Base-by-base conservation (phyloP, 805 yeast genomes). In the Wickerhamiella kurtzmanii region DNA sequence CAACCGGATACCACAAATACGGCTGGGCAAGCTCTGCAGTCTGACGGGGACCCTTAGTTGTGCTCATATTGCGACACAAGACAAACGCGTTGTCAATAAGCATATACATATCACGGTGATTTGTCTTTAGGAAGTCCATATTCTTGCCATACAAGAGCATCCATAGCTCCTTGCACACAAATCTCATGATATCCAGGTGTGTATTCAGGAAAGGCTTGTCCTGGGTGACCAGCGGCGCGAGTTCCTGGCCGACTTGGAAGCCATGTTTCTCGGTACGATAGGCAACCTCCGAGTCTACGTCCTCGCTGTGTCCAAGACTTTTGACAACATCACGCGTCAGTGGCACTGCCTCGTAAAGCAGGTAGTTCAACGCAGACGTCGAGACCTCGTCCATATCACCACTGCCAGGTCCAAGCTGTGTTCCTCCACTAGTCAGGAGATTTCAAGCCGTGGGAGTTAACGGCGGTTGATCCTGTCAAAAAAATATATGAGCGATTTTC, bases 121-220 rank as follows among this genome's bases (percentile, higher is more conserved):
- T 92, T 1, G 98, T 92, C 51, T 94, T 75, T 49, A 92, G 70
- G 55, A 86, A 87, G 61, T 88, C 96, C 70, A 92, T 84, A 61
- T 83, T 96, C 63, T 87, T 89, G 36, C 79, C 76, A 64, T 77
- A 86, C 22, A 89, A 60, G 45, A 73, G 65, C 55, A 75, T 78
- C 97, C 97, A 92, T 22, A 88, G 81, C 55, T 88, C 96, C 41
- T 94, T 74, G 61, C 97, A 88, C 3, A 92, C 75, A 61, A 85
- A 87, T 64, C 89, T 89, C 85, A 92, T 84, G 37, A 89, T 74
- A 53, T 84, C 88, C 36, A 89, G 64, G 11, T 82, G 71, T 50
- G 83, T 88, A 18, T 67, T 70, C 59, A 79, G 62, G 61, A 75
- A 59, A 44, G 67, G 54, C 59, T 73, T 56, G 60, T 67, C 57